Base-by-base conservation (phyloP, 108 stramenopile species). In the Cylindrotheca fusiformis region DNA sequence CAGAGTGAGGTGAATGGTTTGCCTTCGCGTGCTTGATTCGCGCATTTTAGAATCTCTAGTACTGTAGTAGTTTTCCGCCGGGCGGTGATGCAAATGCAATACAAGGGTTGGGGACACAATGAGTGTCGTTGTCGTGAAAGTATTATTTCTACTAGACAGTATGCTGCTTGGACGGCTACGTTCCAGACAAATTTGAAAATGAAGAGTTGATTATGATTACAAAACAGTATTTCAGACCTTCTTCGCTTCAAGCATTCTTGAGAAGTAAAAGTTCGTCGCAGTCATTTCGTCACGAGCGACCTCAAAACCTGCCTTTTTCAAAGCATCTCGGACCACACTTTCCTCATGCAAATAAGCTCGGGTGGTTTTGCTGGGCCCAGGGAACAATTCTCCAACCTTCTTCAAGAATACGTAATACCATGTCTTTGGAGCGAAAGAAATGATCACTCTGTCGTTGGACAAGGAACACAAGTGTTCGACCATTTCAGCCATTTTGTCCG, bases 261-360 rank as follows among this genome's bases (percentile, higher is more conserved):
- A 98, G 61, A 96, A 98, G 81, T 98, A 98, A 71, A 98, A 98
- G 79, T 93, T 95, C 30, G 95, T 96, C 25, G 87, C 88, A 8
- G 96, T 98, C 92, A 98, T 94, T 76, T 98, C 95, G 29, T 87
- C 83, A 27, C 96, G 71, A 26, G 80, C 59, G 29, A 98, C 84
- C 48, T 90, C 62, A 79, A 98, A 98, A 19, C 97, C 97, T 14
- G 92, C 80, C 64, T 79, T 71, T 23, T 67, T 57, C 60, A 98
- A 63, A 1, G 95, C 94, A 28, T 77, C 71, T 32, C 85, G 72
- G 20, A 98, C 95, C 14, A 90, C 83, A 17, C 58, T 51, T 83
- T 98, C 97, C 60, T 93, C 85, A 73, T 98, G 97, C 52, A 98
- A 69, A 60, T 98, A 98, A 1, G 97, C 97, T 50, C 97, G 75